Evolutionary conservation across 345 rosid genomes (phyloP).

Genomic region (Eutrema heterophyllum): DNA sequence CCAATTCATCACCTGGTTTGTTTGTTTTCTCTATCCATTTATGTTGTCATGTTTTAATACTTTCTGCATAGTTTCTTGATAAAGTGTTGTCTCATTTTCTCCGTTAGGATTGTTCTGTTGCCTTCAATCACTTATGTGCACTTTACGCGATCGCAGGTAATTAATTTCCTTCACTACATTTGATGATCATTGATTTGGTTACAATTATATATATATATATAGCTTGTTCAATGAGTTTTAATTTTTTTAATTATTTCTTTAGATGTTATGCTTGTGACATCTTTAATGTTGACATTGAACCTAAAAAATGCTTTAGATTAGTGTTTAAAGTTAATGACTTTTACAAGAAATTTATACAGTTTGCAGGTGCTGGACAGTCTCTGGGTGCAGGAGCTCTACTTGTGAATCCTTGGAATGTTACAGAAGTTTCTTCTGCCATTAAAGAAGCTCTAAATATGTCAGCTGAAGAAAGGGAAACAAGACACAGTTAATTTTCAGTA

Average conservation of each 20-base stretch:
- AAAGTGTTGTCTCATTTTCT: not conserved
- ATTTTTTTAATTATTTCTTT: slow-evolving; percentile 11
- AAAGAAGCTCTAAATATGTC: slow-evolving; percentile 69
- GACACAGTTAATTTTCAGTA: slow-evolving; percentile 64
- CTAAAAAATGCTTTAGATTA: not conserved
- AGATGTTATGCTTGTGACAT: slow-evolving; percentile 93
- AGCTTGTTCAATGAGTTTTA: not conserved
- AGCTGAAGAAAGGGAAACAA: slow-evolving; percentile 65
- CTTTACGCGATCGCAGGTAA: slow-evolving; percentile 89
- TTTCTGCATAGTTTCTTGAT: slow-evolving; percentile 1
- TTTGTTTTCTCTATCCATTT: slow-evolving; percentile 15
- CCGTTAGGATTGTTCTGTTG: slow-evolving; percentile 82
- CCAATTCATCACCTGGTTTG: slow-evolving; percentile 92
- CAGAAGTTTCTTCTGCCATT: slow-evolving; percentile 86
- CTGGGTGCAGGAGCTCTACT: slow-evolving; percentile 93
- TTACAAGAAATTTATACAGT: slow-evolving; percentile 33
- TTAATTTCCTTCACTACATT: not conserved
- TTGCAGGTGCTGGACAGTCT: slow-evolving; percentile 96
- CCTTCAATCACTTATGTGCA: slow-evolving; percentile 66
- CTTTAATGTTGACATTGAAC: slow-evolving; percentile 25
- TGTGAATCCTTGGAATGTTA: slow-evolving; percentile 91
- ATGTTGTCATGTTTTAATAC: not conserved
- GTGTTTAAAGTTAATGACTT: not conserved
- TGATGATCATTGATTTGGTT: not conserved
- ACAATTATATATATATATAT: too few relatives aligned